Evolutionary conservation across 768 basidiomycete species (phyloP), one percentile per base, ranked within the genome.

Genomic region (Hypsizygus marmoreus): DNA sequence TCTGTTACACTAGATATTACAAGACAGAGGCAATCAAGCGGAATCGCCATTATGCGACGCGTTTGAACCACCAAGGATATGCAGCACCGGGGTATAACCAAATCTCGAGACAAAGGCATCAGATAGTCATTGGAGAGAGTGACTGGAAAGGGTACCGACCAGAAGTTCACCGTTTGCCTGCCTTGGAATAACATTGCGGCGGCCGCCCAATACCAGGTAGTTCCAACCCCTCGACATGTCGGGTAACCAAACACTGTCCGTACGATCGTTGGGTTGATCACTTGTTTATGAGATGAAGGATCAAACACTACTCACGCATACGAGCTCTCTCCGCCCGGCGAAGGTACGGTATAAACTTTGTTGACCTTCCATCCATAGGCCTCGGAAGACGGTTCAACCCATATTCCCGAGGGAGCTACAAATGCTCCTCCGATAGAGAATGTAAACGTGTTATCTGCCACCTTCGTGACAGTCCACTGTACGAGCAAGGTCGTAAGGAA

Each of bases 401-500:
- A 47, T 24, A 47, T 47, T 2, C 38, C 30, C 13, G 22, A 32
- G 22, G 38, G 38, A 23, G 45, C 38, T 10, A 47, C 38, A 13
- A 32, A 47, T 1, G 34, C 19, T 23, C 44, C 35, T 13, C 29
- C 32, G 23, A 47, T 38, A n/a, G 29, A 40, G 7, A 47, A 16
- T 6, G 45, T 47, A 16, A 40, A 47, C 6, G 38, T 23, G 31
- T 47, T 38, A 11, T 36, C 29, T 22, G 36, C 45, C 6, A 47
- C 45, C 13, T 47, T 47, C 17, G 38, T 40, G 8, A 47, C 23
- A 8, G 45, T 47, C 38, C 38, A 40, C 45, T 47, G 34, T 34
- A 26, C 14, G 7, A 12, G 20, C 3, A 10, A 23, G n/a, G 28
- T 39, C 5, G 37, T 31, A 39, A 23, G 37, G n/a, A 13, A 39